A percentile compares a stretch with the other conserved stretches of the same genome.
Evolutionary conservation across 129 eudicot genomes (phyloP).

Genomic region (Chrysanthemum makinoi): DNA sequence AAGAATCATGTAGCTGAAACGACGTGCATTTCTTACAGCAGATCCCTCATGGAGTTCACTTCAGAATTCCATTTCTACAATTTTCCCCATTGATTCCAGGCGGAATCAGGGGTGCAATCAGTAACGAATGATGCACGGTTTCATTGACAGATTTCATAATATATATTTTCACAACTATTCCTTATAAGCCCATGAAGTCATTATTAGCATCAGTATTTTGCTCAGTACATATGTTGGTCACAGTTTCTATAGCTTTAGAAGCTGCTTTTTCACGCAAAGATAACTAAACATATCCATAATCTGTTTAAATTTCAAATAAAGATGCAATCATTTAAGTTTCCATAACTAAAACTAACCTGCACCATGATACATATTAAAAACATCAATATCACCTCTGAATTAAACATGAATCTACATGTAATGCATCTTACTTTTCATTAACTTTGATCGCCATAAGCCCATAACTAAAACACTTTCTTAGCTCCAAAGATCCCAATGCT

Average conservation of each 20-base stretch:
- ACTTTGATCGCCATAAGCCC: too few relatives aligned
- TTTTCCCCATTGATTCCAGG: constrained; percentile 16
- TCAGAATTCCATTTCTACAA: constrained; percentile 47
- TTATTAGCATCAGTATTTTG: constrained; percentile 18
- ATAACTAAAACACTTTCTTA: too few relatives aligned
- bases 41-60: constrained; percentile 58
- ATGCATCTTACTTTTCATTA: too few relatives aligned
- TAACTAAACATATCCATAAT: too few relatives aligned
- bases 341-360: too few relatives aligned
- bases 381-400: too few relatives aligned
- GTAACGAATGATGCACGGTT: constrained; percentile 19
- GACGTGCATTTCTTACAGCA: constrained; percentile 71
- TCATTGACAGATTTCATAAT: constrained; percentile 16
- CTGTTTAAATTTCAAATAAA: too few relatives aligned
- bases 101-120: constrained; percentile 7
- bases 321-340: too few relatives aligned
- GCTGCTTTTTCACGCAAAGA: constrained; percentile 8
- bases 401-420: too few relatives aligned
- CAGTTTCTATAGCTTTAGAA: constrained; percentile 21
- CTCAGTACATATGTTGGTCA: constrained; percentile 21
- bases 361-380: too few relatives aligned
- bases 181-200: constrained; percentile 12
- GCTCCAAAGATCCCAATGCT: neutral
- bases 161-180: constrained; percentile 13
- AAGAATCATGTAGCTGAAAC: constrained; percentile 53